Evolutionary conservation across 1,139 yeast genomes (phyloP).

Genomic region (Scheffersomyces quercinus): DNA sequence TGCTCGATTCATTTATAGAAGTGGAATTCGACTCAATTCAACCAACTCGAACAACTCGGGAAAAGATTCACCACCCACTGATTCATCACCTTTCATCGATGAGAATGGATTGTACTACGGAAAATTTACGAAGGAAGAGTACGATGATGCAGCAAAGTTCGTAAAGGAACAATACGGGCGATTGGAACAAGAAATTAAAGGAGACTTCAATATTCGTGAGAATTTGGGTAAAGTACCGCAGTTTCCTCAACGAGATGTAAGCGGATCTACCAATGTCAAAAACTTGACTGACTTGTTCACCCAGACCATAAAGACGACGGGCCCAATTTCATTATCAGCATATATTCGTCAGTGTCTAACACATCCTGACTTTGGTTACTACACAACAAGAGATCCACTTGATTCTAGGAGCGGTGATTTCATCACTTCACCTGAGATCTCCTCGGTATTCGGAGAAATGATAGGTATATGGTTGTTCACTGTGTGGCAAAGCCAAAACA

Average conservation of each 20-base stretch:
- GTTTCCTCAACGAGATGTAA: constrained; percentile 28
- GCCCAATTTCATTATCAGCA: constrained; percentile 72
- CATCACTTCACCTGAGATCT: constrained; percentile 83
- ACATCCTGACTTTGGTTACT: constrained; percentile 78
- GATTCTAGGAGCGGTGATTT: constrained; percentile 69
- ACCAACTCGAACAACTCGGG: too few relatives aligned
- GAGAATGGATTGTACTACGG: constrained; percentile 32
- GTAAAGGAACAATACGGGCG: constrained; percentile 36
- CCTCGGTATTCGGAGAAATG: constrained; percentile 86
- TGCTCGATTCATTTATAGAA: too few relatives aligned
- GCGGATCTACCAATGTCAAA: constrained; percentile 18
- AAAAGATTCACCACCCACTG: too few relatives aligned
- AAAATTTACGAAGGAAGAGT: constrained; percentile 42
- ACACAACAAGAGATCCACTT: constrained; percentile 75
- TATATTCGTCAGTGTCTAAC: constrained; percentile 84
- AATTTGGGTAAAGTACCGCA: constrained; percentile 38
- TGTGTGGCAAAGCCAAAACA: constrained; percentile 60
- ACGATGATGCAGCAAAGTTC: constrained; percentile 37
- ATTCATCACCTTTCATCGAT: constrained; percentile 16
- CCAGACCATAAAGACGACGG: constrained; percentile 65
- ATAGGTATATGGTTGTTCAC: constrained; percentile 72
- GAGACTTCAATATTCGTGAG: constrained; percentile 37
- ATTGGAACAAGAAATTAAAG: constrained; percentile 41
- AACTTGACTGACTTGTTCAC: constrained; percentile 43
- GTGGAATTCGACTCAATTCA: too few relatives aligned